Evolutionary conservation across 1,284 basidiomycete species (phyloP).

Genomic region (Leucoagaricus sp.): DNA sequence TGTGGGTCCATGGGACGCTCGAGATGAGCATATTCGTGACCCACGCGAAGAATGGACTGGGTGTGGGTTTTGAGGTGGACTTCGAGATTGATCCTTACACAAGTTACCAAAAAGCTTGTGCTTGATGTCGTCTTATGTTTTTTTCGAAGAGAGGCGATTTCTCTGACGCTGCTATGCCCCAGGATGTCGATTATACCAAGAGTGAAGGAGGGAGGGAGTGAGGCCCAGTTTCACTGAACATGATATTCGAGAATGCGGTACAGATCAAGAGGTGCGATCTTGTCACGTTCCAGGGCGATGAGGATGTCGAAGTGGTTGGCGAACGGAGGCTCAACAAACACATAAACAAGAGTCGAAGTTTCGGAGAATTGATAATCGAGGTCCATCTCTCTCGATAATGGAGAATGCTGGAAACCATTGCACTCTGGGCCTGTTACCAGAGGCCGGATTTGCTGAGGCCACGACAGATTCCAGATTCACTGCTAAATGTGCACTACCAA

Average conservation of each 20-base stretch:
- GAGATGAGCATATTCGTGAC: slow-evolving; percentile 85
- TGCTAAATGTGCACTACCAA: too few species aligned
- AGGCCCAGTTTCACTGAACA: too few species aligned
- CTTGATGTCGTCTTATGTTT: neutral
- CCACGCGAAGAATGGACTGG: slow-evolving; percentile 34
- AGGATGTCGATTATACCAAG: too few species aligned
- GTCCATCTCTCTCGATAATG: neutral
- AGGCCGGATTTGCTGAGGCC: too few species aligned
- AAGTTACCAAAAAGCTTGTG: neutral
- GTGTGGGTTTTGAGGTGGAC: slow-evolving; percentile 13
- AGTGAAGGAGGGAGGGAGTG: too few species aligned
- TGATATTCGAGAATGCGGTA: neutral
- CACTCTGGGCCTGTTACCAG: too few species aligned
- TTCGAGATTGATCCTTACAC: slow-evolving; percentile 6
- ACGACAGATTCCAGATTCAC: too few species aligned
- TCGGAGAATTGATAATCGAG: slow-evolving; percentile 45
- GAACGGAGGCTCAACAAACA: slow-evolving; percentile 63
- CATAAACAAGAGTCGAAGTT: slow-evolving; percentile 71
- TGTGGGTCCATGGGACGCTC: slow-evolving; percentile 50
- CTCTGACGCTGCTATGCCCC: neutral
- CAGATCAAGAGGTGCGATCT: slow-evolving; percentile 43
- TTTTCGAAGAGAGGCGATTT: neutral
- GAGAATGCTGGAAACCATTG: neutral
- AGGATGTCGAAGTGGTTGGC: slow-evolving; percentile 62
- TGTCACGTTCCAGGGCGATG: slow-evolving; percentile 83